Evolutionary conservation across 2,329 filamentous ascomycete species (phyloP).

Genomic region (Penicillium glabrum): DNA sequence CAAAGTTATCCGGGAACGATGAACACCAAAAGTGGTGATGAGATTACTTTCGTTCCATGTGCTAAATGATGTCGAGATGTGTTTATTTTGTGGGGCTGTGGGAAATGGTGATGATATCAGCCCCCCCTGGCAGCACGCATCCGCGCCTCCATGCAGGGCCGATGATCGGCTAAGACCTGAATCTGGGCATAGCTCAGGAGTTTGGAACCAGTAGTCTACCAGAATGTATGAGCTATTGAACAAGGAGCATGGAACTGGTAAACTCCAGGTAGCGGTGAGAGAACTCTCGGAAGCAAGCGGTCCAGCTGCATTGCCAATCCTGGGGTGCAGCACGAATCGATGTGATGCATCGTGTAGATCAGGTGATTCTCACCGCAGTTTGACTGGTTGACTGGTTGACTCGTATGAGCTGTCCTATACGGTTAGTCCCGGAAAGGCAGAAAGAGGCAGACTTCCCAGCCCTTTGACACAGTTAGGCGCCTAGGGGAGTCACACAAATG

Average conservation of each 20-base stretch:
- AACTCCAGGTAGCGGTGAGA: slow-evolving; percentile 8
- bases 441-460: not conserved
- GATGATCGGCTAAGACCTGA: not conserved
- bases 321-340: slow-evolving; percentile 19
- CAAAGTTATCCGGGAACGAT: slow-evolving; percentile 1
- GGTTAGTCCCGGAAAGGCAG: not conserved
- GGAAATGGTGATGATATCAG: not conserved
- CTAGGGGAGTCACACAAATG: slow-evolving; percentile 6
- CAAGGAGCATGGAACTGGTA: slow-evolving; percentile 4
- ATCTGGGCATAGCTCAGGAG: not conserved
- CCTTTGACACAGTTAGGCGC: slow-evolving; percentile 1
- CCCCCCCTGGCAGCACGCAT: slow-evolving; percentile 9
- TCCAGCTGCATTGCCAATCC: slow-evolving; percentile 19
- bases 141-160: slow-evolving; percentile 11
- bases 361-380: slow-evolving; percentile 11
- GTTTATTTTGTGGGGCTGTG: slow-evolving; percentile 21
- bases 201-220: too few species aligned
- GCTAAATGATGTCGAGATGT: slow-evolving; percentile 20
- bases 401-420: not conserved
- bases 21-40: not conserved
- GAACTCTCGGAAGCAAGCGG: slow-evolving; percentile 6
- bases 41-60: not conserved
- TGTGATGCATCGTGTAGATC: slow-evolving; percentile 9
- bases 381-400: not conserved
- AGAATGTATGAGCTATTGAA: not conserved